Conservation (phyloP, 345 rosid genomes). For the Leavenworthia alabamica region DNA sequence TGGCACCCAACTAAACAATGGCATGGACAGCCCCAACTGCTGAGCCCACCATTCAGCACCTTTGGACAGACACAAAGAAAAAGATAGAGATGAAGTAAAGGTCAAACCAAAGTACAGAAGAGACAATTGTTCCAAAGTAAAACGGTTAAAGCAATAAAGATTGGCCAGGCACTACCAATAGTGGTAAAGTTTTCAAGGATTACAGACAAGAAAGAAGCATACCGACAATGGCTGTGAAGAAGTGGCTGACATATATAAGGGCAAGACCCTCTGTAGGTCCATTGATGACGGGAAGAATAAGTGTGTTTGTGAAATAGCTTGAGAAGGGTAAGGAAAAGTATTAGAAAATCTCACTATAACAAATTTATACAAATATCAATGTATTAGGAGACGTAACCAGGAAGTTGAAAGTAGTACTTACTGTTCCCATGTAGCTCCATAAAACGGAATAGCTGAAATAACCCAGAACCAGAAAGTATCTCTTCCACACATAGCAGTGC, state of each 20-base stretch:
- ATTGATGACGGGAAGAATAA: conserved; percentile 85
- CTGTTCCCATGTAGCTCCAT: conserved; percentile 98
- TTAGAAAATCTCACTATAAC: neutral
- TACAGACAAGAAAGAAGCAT: conserved; percentile 28
- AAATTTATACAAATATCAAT: neutral
- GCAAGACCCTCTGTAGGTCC: conserved; percentile 99
- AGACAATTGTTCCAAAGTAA: neutral
- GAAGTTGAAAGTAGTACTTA: conserved; percentile 35
- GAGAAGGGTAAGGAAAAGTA: conserved; percentile 7
- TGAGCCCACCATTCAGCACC: conserved; percentile 99
- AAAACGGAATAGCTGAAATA: conserved; percentile 91
- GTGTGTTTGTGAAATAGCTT: conserved; percentile 94
- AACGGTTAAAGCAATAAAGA: neutral
- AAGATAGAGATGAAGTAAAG: neutral
- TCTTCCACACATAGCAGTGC: conserved; percentile 96
- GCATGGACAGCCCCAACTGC: conserved; percentile 60
- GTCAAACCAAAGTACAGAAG: neutral
- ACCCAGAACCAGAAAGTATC: conserved; percentile 96
- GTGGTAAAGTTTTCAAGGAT: neutral
- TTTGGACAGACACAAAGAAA: conserved; percentile 13
- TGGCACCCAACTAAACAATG: conserved; percentile 82
- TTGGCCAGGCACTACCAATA: neutral
- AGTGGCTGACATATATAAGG: conserved; percentile 67
- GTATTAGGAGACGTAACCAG: neutral
- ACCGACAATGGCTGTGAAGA: conserved; percentile 84